Conservation (phyloP, 768 basidiomycete species). For the Serpula lacrymans region DNA sequence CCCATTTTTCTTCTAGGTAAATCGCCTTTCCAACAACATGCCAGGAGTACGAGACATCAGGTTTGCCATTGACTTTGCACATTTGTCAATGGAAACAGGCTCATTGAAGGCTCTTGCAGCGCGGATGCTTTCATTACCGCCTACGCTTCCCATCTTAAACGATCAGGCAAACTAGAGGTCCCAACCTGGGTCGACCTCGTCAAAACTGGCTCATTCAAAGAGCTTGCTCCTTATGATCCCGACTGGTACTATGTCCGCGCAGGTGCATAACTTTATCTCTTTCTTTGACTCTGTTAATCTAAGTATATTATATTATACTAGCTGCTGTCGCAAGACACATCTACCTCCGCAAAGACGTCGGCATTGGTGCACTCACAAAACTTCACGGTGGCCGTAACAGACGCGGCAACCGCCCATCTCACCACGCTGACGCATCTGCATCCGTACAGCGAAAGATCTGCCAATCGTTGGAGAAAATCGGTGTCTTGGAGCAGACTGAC, state of each 20-base stretch:
- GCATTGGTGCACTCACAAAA: constrained; percentile 90
- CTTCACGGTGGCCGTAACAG: constrained; percentile 95
- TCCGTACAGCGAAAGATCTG: constrained; percentile 93
- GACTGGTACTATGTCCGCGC: constrained; percentile 99
- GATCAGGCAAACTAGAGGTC: constrained; percentile 98
- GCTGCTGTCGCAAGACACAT: constrained; percentile 98
- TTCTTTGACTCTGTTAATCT: no score
- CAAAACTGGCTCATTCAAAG: constrained; percentile 97
- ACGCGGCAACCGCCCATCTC: constrained; percentile 94
- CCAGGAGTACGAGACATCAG: constrained; percentile 83
- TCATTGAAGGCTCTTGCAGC: constrained; percentile 38
- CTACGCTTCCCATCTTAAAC: constrained; percentile 95
- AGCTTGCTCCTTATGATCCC: constrained; percentile 97
- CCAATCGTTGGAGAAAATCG: constrained; percentile 98
- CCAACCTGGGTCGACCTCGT: constrained; percentile 98
- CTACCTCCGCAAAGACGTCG: constrained; percentile 97
- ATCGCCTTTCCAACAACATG: constrained; percentile 48
- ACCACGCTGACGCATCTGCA: constrained; percentile 83
- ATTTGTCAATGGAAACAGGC: constrained; percentile 11
- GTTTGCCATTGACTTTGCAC: constrained; percentile 42
- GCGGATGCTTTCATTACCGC: constrained; percentile 92
- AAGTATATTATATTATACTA: constrained; percentile 26
- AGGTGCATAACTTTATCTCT: constrained; percentile 55
- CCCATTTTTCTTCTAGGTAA: constrained; percentile 47
- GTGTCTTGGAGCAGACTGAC: constrained; percentile 89